Percentiles rank a stretch among this genome's conserved stretches.
These are phyloP conservation scores for Kluyveromyces siamensis DNA, from an alignment of 805 yeast genomes.

Conservation along the genomic window DNA sequence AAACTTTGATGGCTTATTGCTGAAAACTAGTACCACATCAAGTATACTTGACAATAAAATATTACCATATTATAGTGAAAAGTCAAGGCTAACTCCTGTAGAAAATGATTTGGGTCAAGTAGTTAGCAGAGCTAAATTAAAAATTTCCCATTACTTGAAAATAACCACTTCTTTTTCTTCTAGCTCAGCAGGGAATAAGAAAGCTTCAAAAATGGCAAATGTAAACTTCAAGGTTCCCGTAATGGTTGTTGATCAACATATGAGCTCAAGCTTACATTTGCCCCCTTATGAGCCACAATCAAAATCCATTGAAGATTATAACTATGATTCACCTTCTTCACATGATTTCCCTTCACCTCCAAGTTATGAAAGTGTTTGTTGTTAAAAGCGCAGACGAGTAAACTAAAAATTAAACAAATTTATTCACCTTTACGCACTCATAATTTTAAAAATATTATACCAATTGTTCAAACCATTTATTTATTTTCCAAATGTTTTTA, in stretches of 20 bases:
- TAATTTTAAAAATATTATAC: too few relatives aligned
- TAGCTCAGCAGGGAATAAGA: background rate
- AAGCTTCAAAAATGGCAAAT: background rate
- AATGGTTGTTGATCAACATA: constrained; percentile 3
- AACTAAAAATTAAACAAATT: too few relatives aligned
- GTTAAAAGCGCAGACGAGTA: background rate
- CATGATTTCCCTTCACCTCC: background rate
- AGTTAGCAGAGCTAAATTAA: background rate
- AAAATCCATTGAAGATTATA: background rate
- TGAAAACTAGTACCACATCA: background rate
- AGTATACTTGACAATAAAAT: background rate
- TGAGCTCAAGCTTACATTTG: constrained; percentile 3
- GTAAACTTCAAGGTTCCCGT: constrained; percentile 5
- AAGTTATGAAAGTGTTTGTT: background rate
- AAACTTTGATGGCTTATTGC: constrained; percentile 1
- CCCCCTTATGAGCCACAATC: constrained; percentile 7
- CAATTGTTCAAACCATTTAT: too few relatives aligned
- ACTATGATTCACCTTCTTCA: background rate
- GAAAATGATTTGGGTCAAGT: background rate
- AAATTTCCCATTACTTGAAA: background rate
- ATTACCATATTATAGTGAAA: constrained; percentile 3
- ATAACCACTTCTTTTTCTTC: background rate
- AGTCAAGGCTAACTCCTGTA: background rate
- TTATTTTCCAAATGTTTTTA: background rate
- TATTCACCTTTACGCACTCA: too few relatives aligned